These are phyloP conservation scores for Tulasnella sp. DNA, from an alignment of 768 basidiomycete genomes.

Conservation along the genomic window DNA sequence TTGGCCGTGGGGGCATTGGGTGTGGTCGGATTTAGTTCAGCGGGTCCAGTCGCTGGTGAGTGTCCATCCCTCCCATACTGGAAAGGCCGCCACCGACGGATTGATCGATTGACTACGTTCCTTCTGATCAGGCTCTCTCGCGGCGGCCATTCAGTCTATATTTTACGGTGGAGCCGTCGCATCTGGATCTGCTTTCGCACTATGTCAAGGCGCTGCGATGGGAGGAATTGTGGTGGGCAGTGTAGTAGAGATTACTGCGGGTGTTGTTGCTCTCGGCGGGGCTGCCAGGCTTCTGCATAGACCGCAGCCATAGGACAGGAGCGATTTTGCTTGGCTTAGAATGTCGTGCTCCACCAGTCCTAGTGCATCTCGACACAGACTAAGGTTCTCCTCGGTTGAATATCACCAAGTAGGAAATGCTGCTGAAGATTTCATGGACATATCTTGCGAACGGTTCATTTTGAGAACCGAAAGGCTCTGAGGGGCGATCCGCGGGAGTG, in stretches of 20 bases:
- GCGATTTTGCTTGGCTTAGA: too few species aligned
- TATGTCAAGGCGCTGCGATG: slow-evolving; percentile 1
- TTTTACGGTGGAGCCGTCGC: neutral
- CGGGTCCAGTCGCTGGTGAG: neutral
- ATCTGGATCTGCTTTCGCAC: neutral
- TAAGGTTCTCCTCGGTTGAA: too few species aligned
- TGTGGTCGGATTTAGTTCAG: neutral
- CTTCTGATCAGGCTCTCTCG: neutral
- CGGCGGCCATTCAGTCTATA: neutral
- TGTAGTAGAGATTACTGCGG: neutral
- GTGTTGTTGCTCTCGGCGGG: neutral
- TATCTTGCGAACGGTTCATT: too few species aligned
- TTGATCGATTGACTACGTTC: neutral
- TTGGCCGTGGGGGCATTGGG: neutral
- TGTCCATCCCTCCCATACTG: too few species aligned
- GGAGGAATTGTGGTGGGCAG: neutral
- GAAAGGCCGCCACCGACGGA: neutral
- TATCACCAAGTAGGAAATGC: too few species aligned
- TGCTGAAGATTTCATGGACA: too few species aligned
- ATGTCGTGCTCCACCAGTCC: too few species aligned
- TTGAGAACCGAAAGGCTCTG: too few species aligned
- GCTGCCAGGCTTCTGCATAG: neutral
- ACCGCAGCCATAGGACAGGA: too few species aligned
- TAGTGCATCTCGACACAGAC: too few species aligned
- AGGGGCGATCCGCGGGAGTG: too few species aligned